These are phyloP conservation scores for Flammula alnicola DNA, from an alignment of 1,284 basidiomycete genomes.

Conservation along the genomic window DNA sequence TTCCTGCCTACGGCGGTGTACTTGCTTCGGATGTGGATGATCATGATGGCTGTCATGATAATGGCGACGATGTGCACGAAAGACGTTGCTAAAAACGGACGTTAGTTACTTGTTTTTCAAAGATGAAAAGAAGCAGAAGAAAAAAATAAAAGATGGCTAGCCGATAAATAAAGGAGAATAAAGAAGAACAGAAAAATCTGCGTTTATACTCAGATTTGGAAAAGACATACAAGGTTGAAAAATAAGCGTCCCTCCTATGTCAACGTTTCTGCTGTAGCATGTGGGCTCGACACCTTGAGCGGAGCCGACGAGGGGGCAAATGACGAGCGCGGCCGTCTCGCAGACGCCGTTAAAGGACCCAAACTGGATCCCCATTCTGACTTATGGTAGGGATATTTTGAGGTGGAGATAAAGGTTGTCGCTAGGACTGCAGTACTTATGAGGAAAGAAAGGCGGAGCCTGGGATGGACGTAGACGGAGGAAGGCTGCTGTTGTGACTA, in stretches of 20 bases:
- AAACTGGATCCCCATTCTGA: constrained; percentile 66
- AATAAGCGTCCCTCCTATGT: constrained; percentile 90
- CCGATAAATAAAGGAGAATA: constrained; percentile 11
- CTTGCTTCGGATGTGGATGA: constrained; percentile 96
- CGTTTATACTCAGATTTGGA: too few relatives aligned
- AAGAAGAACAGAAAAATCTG: too few relatives aligned
- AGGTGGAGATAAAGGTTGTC: too few relatives aligned
- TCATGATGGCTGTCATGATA: constrained; percentile 98
- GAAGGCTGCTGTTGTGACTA: not conserved
- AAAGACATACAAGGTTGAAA: constrained; percentile 93
- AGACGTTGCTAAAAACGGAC: constrained; percentile 79
- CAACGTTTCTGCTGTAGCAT: constrained; percentile 97
- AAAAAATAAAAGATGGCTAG: not conserved
- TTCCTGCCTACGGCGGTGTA: constrained; percentile 98
- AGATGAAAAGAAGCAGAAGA: not conserved
- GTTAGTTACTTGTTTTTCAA: not conserved
- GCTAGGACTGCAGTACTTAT: not conserved
- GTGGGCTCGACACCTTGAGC: constrained; percentile 89
- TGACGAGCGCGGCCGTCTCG: constrained; percentile 87
- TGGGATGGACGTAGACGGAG: not conserved
- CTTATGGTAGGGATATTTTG: constrained; percentile 7
- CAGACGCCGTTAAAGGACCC: constrained; percentile 93
- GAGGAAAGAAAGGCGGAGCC: not conserved
- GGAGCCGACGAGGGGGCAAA: constrained; percentile 89
- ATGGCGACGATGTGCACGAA: constrained; percentile 98